Conservation (phyloP, 1,139 yeast genomes). For the Pichia sp. region DNA sequence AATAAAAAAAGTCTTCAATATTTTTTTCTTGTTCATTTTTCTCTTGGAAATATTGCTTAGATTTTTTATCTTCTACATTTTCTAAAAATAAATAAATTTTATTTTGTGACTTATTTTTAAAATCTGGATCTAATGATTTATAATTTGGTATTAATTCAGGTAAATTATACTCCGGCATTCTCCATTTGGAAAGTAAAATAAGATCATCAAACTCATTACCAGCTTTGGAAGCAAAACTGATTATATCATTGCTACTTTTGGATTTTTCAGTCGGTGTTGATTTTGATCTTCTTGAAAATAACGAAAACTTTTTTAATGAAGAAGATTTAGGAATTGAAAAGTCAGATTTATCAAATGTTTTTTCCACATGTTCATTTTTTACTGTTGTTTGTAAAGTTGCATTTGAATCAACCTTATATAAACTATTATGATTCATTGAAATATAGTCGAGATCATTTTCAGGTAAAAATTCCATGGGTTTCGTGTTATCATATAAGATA, state of each 20-base stretch:
- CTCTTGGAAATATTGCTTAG: neutral
- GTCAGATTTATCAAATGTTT: neutral
- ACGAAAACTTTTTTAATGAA: conserved; percentile 3
- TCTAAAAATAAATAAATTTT: conserved; percentile 2
- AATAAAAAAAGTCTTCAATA: conserved; percentile 5
- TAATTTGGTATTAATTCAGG: neutral
- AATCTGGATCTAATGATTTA: neutral
- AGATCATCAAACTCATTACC: neutral
- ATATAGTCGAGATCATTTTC: neutral
- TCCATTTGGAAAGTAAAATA: conserved; percentile 1
- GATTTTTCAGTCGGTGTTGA: neutral
- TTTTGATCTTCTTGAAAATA: conserved; percentile 2
- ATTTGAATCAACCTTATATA: neutral
- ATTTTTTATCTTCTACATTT: neutral
- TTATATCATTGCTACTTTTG: too few species aligned
- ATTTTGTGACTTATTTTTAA: neutral
- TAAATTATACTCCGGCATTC: neutral
- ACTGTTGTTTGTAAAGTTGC: too few species aligned
- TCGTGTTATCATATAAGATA: neutral
- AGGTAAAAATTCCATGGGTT: neutral
- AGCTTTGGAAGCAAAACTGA: neutral
- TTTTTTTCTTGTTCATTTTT: neutral
- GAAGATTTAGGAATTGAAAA: neutral
- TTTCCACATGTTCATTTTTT: too few species aligned
- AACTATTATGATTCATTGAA: neutral